Base-by-base conservation (phyloP, 2,329 filamentous ascomycete species). In the Pseudocercospora pini-densiflorae region DNA sequence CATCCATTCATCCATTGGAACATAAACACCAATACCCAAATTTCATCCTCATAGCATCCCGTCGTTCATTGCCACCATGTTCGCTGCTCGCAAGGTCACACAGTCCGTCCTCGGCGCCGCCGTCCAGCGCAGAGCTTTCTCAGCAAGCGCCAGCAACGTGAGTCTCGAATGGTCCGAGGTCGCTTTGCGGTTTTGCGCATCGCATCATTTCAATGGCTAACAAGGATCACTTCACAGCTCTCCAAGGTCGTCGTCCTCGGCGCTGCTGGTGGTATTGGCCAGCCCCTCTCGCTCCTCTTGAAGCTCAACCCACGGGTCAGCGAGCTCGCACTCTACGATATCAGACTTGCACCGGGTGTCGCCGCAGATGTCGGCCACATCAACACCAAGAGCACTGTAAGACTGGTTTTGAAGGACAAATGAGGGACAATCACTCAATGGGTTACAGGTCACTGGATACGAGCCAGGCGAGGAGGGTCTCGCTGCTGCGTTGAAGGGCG, bases 211-310 rank as follows among this genome's bases (percentile, higher is more conserved):
- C 31, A 58, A 40, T 58, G 29, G 21, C 55, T 58, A 14, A 58
- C 27, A 23, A 10, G 36, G n/a, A 3, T 19, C 19, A 36, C 31
- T 58, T 27, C 14, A 19, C 74, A 99, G 95, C 89, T 93, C 79
- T 96, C 94, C 84, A 98, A 98, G 89, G 95, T 99, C 78, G 89
- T 94, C 79, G 93, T 99, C 75, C 92, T 98, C 81, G 95, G 95
- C 87, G 95, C 95, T 75, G 91, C 91, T 79, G 95, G 95, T 85
- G 95, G 95, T 84, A 99, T 99, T 85, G 95, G 95, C 82, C 95
- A 99, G 82, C 95, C 95, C 79, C 87, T 99, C 78, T 99, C 95
- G 67, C 91, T 99, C 74, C 90, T 99, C 79, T 89, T 99, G 83
- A 99, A 99, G 93, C 90, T 97, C 81, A 98, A 97, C 90, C 93